Percentiles rank a stretch among this genome's conserved stretches.
phyloP scores from a whole-genome alignment of 163 green algal species.

The Volvox carteri region DNA sequence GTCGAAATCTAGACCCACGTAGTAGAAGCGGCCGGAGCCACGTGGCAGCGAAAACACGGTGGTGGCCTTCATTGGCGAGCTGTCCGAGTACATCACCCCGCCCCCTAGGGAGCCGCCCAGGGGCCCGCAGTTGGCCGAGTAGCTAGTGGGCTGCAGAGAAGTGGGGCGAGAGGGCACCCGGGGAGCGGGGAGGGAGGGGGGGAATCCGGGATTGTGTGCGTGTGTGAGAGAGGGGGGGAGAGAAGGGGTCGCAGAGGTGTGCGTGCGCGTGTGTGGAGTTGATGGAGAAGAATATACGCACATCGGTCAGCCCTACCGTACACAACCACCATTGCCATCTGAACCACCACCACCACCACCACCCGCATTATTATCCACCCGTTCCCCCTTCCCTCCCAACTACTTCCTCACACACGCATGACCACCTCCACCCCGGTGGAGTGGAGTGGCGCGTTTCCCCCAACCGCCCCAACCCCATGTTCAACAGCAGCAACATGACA shows the following conservation, averaged over 20 bases:
- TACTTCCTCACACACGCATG: not conserved
- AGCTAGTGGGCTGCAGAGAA: not conserved
- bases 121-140: not conserved
- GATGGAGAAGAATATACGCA: not conserved
- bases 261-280: not conserved
- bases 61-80: not conserved
- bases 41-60: not conserved
- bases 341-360: not conserved
- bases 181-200: not conserved
- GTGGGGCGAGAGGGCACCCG: not conserved
- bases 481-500: not conserved
- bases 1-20: slow-evolving; percentile 43
- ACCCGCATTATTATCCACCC: not conserved
- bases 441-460: too few species aligned
- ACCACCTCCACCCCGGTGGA: too few species aligned
- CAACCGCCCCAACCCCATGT: not conserved
- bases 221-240: not conserved
- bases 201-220: not conserved
- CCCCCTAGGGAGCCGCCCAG: not conserved
- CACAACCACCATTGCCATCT: not conserved
- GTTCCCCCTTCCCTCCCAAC: not conserved
- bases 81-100: slow-evolving; percentile 3
- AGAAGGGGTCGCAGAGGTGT: not conserved
- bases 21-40: not conserved
- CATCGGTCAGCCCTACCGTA: too few species aligned